Evolutionary conservation across 371 early-diverging fungal genomes (phyloP), one percentile per base, ranked within the genome.

Genomic region (Haplosporangium sp.): DNA sequence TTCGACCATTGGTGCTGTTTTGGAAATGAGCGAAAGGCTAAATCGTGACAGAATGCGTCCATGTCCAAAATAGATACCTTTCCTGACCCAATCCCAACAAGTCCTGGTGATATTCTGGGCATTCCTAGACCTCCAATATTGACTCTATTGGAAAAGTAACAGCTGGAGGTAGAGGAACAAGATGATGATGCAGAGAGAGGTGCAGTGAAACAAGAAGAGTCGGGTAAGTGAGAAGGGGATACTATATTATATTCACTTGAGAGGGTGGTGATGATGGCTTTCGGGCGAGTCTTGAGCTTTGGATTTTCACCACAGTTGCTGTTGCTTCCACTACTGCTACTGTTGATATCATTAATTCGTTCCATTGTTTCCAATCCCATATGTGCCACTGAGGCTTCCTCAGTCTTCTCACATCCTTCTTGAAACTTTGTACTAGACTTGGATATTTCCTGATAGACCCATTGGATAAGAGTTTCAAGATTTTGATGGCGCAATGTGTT

Each of bases 1-100:
- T 66, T 71, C 19, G 71, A 71, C 74, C 79, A 79, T 56, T 71
- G 79, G 17, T 79, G 71, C 10, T 71, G 74, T 35, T 67, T 79
- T 40, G 74, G 79, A 63, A 79, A 79, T 13, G 71, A 74, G 8
- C 74, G 70, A 42, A 79, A 79, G 11, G 73, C 73, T 5, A 79
- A 58, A 35, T 79, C 79, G 47, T 61, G 71, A 67, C 74, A 79
- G 11, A 79, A 60, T 13, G 74, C 71, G 27, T 79, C 74, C 27
- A 79, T 40, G n/a, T 74, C 74, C 5, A 74, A 47, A 52, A 67
- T 17, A 27, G 67, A 47, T n/a, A 47, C 57, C n/a, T 77, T 55
- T 17, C 77, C 69, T 4, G 71, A 59, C 1, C 65, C 58, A 35
- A 10, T 10, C 0, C 71, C 71, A 35, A 66, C 34, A 20, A 53